Evolutionary conservation across 345 rosid species (phyloP).

Genomic region (Linum trigynum): DNA sequence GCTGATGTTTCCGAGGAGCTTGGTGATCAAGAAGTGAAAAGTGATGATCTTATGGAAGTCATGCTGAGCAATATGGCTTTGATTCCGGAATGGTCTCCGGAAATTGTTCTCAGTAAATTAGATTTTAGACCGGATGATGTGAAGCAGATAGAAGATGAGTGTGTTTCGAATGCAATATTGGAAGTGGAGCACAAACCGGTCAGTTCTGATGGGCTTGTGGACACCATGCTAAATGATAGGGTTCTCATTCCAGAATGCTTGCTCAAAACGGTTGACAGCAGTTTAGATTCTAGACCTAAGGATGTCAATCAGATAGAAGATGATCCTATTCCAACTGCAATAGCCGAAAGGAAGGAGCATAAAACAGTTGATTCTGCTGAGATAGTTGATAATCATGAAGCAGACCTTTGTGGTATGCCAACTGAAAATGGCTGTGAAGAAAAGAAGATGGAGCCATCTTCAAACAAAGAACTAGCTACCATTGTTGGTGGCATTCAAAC

Average conservation of each 20-base stretch:
- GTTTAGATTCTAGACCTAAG: constrained; percentile 10
- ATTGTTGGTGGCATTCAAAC: too few species aligned
- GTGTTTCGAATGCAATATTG: too few species aligned
- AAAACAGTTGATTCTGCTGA: constrained; percentile 17
- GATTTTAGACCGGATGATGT: too few species aligned
- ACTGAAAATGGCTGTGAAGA: not conserved
- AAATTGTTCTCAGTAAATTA: too few species aligned
- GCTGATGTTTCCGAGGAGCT: constrained; percentile 9
- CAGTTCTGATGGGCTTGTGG: too few species aligned
- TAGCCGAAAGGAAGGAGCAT: constrained; percentile 1
- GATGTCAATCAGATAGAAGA: constrained; percentile 10
- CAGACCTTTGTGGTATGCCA: constrained; percentile 13
- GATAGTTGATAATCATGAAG: constrained; percentile 14
- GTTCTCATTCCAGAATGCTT: constrained; percentile 20
- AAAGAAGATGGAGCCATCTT: not conserved
- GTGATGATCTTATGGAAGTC: not conserved
- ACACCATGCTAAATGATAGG: constrained; percentile 12
- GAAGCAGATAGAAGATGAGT: too few species aligned
- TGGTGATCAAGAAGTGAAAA: not conserved
- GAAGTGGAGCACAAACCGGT: too few species aligned
- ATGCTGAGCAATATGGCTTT: too few species aligned
- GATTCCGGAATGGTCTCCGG: too few species aligned
- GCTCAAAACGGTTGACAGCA: constrained; percentile 21
- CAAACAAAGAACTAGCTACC: too few species aligned
- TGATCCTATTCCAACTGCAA: constrained; percentile 9